phyloP scores from a whole-genome alignment of 2,329 filamentous ascomycete genomes.

The Aspergillus fumigatus region DNA sequence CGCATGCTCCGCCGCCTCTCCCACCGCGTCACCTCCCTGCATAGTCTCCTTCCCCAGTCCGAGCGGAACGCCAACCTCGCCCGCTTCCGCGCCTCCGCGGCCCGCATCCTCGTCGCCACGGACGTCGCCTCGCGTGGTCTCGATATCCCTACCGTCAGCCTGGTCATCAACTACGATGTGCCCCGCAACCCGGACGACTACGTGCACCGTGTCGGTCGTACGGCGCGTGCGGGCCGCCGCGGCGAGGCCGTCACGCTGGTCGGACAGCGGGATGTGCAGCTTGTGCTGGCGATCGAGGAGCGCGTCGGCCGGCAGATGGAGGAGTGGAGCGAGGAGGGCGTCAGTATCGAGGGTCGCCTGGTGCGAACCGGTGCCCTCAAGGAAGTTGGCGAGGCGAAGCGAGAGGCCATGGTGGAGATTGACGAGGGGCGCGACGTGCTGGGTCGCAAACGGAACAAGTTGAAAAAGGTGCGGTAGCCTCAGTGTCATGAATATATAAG shows the following conservation, averaged over 20 bases:
- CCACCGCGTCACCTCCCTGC: slow-evolving; percentile 86
- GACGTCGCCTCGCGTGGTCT: slow-evolving; percentile 92
- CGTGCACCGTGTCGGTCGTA: slow-evolving; percentile 92
- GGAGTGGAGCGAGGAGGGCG: slow-evolving; percentile 81
- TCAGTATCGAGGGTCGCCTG: slow-evolving; percentile 89
- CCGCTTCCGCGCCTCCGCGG: slow-evolving; percentile 83
- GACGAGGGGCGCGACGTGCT: slow-evolving; percentile 88
- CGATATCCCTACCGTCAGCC: slow-evolving; percentile 84
- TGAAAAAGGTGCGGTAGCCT: slow-evolving; percentile 39
- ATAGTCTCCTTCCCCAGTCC: slow-evolving; percentile 79
- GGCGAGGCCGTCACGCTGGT: slow-evolving; percentile 85
- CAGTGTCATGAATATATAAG: slow-evolving; percentile 1
- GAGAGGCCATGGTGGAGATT: slow-evolving; percentile 83
- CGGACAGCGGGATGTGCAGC: slow-evolving; percentile 85
- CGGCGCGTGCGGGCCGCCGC: slow-evolving; percentile 79
- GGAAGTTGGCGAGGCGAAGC: slow-evolving; percentile 90
- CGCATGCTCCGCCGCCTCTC: slow-evolving; percentile 79
- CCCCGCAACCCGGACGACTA: slow-evolving; percentile 97
- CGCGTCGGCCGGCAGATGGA: slow-evolving; percentile 75
- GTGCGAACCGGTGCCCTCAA: slow-evolving; percentile 74
- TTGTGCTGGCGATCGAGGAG: slow-evolving; percentile 84
- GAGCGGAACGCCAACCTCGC: slow-evolving; percentile 84
- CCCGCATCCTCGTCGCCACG: slow-evolving; percentile 86
- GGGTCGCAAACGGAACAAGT: slow-evolving; percentile 63
- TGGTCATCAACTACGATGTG: slow-evolving; percentile 94